Evolutionary conservation across 2,329 filamentous ascomycete species (phyloP).

Genomic region (Alternaria ethzedia): DNA sequence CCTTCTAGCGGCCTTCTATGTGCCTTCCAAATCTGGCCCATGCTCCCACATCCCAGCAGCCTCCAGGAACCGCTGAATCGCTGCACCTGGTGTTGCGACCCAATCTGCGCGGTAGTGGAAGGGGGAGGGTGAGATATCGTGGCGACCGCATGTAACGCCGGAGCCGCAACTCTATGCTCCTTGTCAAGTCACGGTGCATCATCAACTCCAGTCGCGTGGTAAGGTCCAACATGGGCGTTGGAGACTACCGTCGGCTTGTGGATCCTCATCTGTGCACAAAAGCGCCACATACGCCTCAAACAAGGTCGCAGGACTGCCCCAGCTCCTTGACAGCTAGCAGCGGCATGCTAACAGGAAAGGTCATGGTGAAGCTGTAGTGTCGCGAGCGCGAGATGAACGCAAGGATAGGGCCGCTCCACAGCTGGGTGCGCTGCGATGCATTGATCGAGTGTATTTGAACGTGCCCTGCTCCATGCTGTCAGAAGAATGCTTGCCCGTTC

Average conservation of each 20-base stretch:
- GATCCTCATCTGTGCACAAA: constrained; percentile 33
- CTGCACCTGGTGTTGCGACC: constrained; percentile 5
- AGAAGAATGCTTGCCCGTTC: constrained; percentile 23
- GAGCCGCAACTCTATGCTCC: not conserved
- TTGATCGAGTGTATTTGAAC: constrained; percentile 42
- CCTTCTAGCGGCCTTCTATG: constrained; percentile 38
- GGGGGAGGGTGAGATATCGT: not conserved
- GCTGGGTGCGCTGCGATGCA: constrained; percentile 31
- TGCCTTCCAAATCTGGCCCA: constrained; percentile 24
- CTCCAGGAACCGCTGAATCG: constrained; percentile 24
- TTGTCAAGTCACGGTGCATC: not conserved
- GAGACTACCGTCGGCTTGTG: constrained; percentile 19
- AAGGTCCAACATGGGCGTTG: not conserved
- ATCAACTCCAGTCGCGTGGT: not conserved
- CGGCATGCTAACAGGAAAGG: constrained; percentile 35
- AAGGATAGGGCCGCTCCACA: constrained; percentile 42
- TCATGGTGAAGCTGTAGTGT: constrained; percentile 37
- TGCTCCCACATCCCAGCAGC: constrained; percentile 15
- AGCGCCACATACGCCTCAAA: constrained; percentile 44
- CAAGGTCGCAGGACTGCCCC: constrained; percentile 40
- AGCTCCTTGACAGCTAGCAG: constrained; percentile 35
- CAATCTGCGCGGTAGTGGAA: constrained; percentile 1
- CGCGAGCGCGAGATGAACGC: constrained; percentile 34
- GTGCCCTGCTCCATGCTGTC: constrained; percentile 33
- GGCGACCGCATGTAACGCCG: not conserved